Evolutionary conservation across 768 basidiomycete genomes (phyloP).

Genomic region (Suillus luteus): DNA sequence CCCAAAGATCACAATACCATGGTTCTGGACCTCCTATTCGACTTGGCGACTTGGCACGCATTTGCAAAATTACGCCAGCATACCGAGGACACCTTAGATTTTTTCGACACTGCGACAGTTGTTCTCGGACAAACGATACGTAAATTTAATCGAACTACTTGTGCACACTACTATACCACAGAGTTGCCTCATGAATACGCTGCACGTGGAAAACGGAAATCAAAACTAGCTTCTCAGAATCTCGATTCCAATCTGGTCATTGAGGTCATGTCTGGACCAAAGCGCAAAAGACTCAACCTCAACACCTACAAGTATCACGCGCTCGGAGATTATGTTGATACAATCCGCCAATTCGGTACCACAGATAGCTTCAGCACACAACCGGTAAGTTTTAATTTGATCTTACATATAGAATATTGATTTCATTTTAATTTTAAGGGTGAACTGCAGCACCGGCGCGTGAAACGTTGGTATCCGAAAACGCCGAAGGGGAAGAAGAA

Average conservation of each 20-base stretch:
- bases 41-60: background rate
- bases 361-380: conserved; percentile 39
- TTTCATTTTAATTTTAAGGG: background rate
- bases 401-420: background rate
- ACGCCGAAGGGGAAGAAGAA: conserved; percentile 36
- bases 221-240: background rate
- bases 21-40: background rate
- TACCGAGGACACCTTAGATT: too few species aligned
- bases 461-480: conserved; percentile 38
- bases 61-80: too few species aligned
- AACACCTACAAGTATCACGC: background rate
- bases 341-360: conserved; percentile 17
- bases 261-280: background rate
- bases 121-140: background rate
- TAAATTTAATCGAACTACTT: background rate
- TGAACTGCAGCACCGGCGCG: conserved; percentile 20
- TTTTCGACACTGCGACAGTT: background rate
- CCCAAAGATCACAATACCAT: background rate
- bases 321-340: background rate
- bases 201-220: background rate
- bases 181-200: background rate
- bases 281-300: background rate
- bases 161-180: background rate
- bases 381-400: conserved; percentile 15
- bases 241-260: background rate